Percentiles rank a stretch among this genome's conserved stretches.
Conservation (phyloP, 2,329 filamentous ascomycete genomes). For the Hortaea werneckii region DNA sequence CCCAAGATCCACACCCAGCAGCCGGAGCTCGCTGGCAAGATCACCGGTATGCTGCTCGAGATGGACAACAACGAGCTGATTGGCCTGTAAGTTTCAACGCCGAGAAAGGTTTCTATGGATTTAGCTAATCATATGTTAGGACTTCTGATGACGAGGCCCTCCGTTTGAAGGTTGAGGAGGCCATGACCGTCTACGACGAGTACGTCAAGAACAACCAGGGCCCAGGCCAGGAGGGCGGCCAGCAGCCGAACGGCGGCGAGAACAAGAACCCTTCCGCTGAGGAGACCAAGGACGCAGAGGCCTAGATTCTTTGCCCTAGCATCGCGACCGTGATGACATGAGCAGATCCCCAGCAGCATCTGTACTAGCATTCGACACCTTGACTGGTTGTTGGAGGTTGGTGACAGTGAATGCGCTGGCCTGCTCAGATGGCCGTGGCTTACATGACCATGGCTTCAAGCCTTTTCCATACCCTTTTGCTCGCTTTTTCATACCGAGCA, state of each 20-base stretch:
- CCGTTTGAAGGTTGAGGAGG: conserved; percentile 93
- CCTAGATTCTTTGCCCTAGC: not conserved
- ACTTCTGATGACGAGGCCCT: conserved; percentile 84
- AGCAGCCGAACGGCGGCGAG: conserved; percentile 23
- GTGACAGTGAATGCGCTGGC: too few species aligned
- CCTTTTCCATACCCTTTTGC: too few species aligned
- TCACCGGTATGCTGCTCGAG: conserved; percentile 98
- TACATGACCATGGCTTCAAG: too few species aligned
- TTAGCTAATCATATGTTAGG: conserved; percentile 37
- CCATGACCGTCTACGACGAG: conserved; percentile 93
- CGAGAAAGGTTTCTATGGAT: not conserved
- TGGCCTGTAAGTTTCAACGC: conserved; percentile 70
- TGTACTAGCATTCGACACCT: too few species aligned
- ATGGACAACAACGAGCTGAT: conserved; percentile 96
- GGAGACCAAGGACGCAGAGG: conserved; percentile 6
- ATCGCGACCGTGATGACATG: too few species aligned
- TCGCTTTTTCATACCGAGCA: too few species aligned
- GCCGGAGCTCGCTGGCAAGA: conserved; percentile 94
- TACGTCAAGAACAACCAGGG: conserved; percentile 79
- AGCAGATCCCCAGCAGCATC: too few species aligned
- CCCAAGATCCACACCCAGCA: conserved; percentile 95
- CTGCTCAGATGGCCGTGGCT: too few species aligned
- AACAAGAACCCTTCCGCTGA: conserved; percentile 24
- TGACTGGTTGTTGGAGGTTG: too few species aligned
- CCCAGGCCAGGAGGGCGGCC: conserved; percentile 26